Evolutionary conservation across 805 yeast genomes (phyloP).

Genomic region (Wickerhamomyces alni): DNA sequence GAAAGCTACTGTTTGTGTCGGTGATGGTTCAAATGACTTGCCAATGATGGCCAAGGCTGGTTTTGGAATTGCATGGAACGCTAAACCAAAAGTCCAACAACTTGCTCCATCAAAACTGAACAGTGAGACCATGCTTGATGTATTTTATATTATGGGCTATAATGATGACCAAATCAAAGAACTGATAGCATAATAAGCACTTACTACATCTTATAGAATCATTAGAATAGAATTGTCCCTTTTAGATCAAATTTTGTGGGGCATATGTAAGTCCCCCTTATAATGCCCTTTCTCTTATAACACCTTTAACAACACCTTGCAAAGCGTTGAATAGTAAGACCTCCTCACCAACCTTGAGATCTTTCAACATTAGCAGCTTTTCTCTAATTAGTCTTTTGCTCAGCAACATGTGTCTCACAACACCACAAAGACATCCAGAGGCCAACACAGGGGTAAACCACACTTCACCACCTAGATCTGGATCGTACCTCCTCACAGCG

Average conservation of each 20-base stretch:
- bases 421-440: conserved; percentile 84
- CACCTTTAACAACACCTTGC: conserved; percentile 69
- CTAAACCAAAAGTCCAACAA: conserved; percentile 86
- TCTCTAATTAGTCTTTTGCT: conserved; percentile 48
- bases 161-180: conserved; percentile 44
- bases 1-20: conserved; percentile 68
- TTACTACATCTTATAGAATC: background rate
- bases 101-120: conserved; percentile 81
- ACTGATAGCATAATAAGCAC: conserved; percentile 2
- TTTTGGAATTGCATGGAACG: conserved; percentile 95
- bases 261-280: background rate
- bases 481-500: conserved; percentile 41
- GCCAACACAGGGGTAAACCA: conserved; percentile 83
- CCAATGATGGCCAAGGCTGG: conserved; percentile 91
- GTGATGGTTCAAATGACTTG: conserved; percentile 96
- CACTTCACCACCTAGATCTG: conserved; percentile 25
- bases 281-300: conserved; percentile 23
- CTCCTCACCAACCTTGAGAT: conserved; percentile 59
- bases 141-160: conserved; percentile 77
- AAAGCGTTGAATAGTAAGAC: conserved; percentile 77
- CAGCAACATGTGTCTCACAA: conserved; percentile 60
- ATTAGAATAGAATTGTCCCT: too few relatives aligned
- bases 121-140: conserved; percentile 64
- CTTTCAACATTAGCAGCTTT: conserved; percentile 37
- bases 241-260: too few relatives aligned